Base-by-base conservation (phyloP, 2,329 filamentous ascomycete species). In the Lachnum nothofagi region DNA sequence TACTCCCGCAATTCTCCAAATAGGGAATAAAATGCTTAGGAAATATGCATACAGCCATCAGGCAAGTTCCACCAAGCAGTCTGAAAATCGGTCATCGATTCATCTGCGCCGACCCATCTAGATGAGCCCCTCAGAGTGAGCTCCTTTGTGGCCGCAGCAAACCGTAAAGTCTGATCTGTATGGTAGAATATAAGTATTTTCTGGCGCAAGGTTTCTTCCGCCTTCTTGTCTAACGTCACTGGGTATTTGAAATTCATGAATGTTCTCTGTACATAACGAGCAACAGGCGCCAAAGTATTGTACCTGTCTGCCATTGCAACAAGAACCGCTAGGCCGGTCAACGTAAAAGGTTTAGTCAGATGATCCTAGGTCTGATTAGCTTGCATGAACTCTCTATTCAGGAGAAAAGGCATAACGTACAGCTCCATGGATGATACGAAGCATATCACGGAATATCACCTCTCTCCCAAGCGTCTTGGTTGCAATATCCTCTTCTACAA, bases 251-350 rank as follows among this genome's bases (percentile, higher is more conserved):
- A 75, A 59, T 72, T 78, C 34, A 47, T 56, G 34, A 54, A 74
- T 60, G 9, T 70, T 64, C 12, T 66, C 63, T 72, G 72, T 16
- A 85, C 65, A 54, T 80, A 79, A 40, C 70, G 70, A 7, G 77
- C 71, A 1, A 88, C 73, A 9, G 72, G 64, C 2, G 71, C 64
- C 2, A 80, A 67, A 51, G 83, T 85, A 67, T 85, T 83, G 66
- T 88, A 90, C 38, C 84, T 79, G 65, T 90, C 86, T 8, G 85
- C 84, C 48, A 88, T 76, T 44, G 88, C 76, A 34, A 83, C 80
- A 34, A 90, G 69, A 1, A 83, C 85, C 12, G 82, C 78, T 9
- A 86, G 71, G 55, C 85, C 85, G 5, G 58, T 59, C 22, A 77
- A 68, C 55, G 87, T 74, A 14, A 76, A 77, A 17, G 76, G 71